These are phyloP conservation scores for Sugiyamaella floridensis DNA, from an alignment of 805 yeast genomes.

Conservation along the genomic window DNA sequence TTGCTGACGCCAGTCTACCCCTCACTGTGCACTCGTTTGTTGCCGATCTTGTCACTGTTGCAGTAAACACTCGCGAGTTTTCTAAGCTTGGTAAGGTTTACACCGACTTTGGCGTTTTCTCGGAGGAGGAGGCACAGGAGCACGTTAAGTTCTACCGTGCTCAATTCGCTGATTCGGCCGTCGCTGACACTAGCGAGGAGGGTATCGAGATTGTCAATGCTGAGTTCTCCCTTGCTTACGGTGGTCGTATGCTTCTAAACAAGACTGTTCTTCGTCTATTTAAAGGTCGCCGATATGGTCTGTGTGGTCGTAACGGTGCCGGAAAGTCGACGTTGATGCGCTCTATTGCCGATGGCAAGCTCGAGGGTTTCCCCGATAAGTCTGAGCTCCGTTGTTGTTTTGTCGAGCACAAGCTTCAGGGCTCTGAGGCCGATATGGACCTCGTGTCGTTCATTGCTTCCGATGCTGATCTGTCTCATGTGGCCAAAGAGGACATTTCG, in stretches of 20 bases:
- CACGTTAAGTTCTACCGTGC: slow-evolving; percentile 27
- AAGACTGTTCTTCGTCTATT: slow-evolving; percentile 81
- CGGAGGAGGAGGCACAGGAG: slow-evolving; percentile 31
- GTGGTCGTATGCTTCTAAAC: slow-evolving; percentile 93
- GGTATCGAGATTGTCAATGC: slow-evolving; percentile 91
- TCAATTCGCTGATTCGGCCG: slow-evolving; percentile 37
- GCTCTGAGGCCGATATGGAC: slow-evolving; percentile 86
- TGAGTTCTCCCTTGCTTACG: slow-evolving; percentile 92
- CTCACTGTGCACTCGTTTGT: slow-evolving; percentile 28
- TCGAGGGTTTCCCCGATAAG: slow-evolving; percentile 94
- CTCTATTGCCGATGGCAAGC: slow-evolving; percentile 91
- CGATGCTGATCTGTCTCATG: slow-evolving; percentile 70
- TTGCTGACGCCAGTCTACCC: slow-evolving; percentile 18
- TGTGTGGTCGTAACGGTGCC: slow-evolving; percentile 98
- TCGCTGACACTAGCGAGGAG: slow-evolving; percentile 58
- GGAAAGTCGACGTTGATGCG: slow-evolving; percentile 98
- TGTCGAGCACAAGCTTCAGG: slow-evolving; percentile 95
- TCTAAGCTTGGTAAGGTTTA: slow-evolving; percentile 23
- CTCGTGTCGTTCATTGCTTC: slow-evolving; percentile 80
- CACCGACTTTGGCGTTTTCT: slow-evolving; percentile 45
- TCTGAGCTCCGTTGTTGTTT: slow-evolving; percentile 85
- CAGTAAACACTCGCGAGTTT: slow-evolving; percentile 35
- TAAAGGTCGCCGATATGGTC: slow-evolving; percentile 95
- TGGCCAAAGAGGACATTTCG: slow-evolving; percentile 64
- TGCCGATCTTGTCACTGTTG: slow-evolving; percentile 25